A percentile compares a stretch with the other conserved stretches of the same genome.
phyloP scores from a whole-genome alignment of 345 rosid genomes.

The Aegle marmelos region DNA sequence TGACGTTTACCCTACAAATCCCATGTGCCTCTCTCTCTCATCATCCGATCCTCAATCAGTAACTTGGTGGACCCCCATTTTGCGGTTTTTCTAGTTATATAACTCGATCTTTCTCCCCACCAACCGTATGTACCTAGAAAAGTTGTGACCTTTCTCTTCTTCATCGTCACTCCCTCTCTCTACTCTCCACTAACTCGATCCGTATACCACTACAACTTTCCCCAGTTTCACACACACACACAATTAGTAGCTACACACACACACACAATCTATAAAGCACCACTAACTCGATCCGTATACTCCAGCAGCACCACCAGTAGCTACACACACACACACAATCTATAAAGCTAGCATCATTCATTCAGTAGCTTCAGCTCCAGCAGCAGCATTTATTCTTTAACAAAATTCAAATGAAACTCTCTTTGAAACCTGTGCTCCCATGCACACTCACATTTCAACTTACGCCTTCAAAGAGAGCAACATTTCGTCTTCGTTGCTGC shows the following conservation, averaged over 20 bases:
- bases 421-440: conserved; percentile 22
- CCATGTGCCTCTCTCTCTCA: background rate
- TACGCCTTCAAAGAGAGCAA: background rate
- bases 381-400: background rate
- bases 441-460: conserved; percentile 13
- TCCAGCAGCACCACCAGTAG: too few relatives aligned
- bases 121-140: background rate
- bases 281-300: too few relatives aligned
- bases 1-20: background rate
- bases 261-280: too few relatives aligned
- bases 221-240: background rate
- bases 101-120: background rate
- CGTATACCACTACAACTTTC: background rate
- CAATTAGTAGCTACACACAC: too few relatives aligned
- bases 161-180: background rate
- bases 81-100: conserved; percentile 18
- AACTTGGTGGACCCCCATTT: background rate
- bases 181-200: too few relatives aligned
- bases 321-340: too few relatives aligned
- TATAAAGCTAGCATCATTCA: background rate
- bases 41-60: background rate
- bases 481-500: conserved; percentile 8
- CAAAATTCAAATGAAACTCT: conserved; percentile 17
- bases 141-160: too few relatives aligned
- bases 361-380: too few relatives aligned